Percentiles rank a stretch among this genome's conserved stretches.
These are phyloP conservation scores for Pinus tabuliformis DNA, from an alignment of 75 land plant genomes.

Conservation along the genomic window DNA sequence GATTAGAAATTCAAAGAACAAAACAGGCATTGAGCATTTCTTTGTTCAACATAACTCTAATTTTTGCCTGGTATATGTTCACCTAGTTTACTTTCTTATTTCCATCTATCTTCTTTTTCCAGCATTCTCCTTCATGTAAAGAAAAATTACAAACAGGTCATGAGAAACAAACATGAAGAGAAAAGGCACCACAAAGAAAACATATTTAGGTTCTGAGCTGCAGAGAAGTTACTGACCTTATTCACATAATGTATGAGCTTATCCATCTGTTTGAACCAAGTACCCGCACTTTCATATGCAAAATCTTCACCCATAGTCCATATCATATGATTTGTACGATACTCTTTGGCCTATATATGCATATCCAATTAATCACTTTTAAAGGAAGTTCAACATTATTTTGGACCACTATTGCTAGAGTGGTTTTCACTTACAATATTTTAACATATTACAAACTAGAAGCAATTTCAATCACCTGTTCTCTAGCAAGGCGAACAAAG, in stretches of 20 bases:
- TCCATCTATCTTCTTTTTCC: not conserved
- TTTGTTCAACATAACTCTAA: not conserved
- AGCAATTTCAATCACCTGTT: conserved; percentile 45
- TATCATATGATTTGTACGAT: conserved; percentile 80
- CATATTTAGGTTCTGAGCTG: not conserved
- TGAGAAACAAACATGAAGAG: not conserved
- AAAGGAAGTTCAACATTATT: not conserved
- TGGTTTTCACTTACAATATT: not conserved
- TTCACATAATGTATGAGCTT: conserved; percentile 85
- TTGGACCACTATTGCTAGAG: not conserved
- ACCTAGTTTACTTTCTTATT: not conserved
- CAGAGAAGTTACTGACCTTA: conserved; percentile 20
- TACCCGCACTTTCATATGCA: conserved; percentile 58
- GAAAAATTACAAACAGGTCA: not conserved
- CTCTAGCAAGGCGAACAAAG: conserved; percentile 63
- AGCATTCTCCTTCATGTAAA: not conserved
- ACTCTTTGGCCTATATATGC: conserved; percentile 61
- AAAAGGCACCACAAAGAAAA: not conserved
- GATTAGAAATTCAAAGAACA: not conserved
- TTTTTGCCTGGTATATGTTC: not conserved
- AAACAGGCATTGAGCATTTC: not conserved
- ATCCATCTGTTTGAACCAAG: conserved; percentile 76
- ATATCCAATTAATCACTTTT: not conserved
- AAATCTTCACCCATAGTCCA: conserved; percentile 88
- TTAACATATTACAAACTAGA: not conserved